Evolutionary conservation across 2,329 filamentous ascomycete genomes (phyloP), one percentile per base, ranked within the genome.

Genomic region (Pseudogymnoascus sp.): DNA sequence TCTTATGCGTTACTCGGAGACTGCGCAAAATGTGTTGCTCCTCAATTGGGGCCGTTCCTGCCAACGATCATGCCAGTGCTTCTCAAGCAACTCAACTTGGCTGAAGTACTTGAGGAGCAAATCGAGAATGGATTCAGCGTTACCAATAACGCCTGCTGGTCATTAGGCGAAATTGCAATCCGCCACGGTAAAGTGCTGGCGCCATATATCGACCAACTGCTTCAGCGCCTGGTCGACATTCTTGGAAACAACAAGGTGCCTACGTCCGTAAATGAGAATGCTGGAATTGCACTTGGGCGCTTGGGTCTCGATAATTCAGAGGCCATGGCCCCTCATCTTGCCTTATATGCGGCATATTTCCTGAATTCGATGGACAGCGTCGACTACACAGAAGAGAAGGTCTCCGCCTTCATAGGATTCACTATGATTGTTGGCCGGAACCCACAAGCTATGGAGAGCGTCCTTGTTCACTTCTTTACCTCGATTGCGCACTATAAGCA

Each of bases 81-180:
- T n/a, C 83, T 97, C 66, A 85, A 86, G 69, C 92, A 97, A 73
- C 84, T 99, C 29, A 92, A 97, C 67, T 79, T 96, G 67, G 88
- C 92, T 65, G 81, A 81, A 62, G 83, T 92, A 59, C 76, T 85
- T 15, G 89, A 92, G 64, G 91, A 95, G 68, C 89, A 92, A 64
- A 86, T 91, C 55, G 91, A 96, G 66, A 89, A 85, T 15, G 88
- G 87, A 12, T 97, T 96, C 74, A 91, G 92, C 64, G 92, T 97
- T 31, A 87, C 97, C 64, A 99, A 97, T 81, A 99, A 99, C 72
- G 93, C 94, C 21, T 97, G 93, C 77, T 99, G 94, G 94, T 95
- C 92, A 5, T 87, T 87, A 25, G 94, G 94, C 42, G 94, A 99
- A 78, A 94, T 97, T 65, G 86, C 92, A 13, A 86, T 96, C 74